Conservation (phyloP, 2,329 filamentous ascomycete species). For the Metarhizium album region DNA sequence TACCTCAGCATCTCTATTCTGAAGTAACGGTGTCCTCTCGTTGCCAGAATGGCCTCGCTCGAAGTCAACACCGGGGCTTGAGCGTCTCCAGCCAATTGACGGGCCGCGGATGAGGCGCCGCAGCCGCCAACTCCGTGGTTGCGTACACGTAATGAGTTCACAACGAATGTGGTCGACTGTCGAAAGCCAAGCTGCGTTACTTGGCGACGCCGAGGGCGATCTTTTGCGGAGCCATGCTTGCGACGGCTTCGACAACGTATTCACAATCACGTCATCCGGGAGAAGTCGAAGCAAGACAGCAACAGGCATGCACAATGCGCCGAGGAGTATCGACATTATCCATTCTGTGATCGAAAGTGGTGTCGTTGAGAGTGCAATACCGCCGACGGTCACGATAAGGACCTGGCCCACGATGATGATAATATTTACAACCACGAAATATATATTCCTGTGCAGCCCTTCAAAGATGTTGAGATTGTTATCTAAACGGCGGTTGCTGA, state of each 20-base stretch:
- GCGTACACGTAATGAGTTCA: not conserved
- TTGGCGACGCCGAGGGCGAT: not conserved
- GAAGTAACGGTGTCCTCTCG: not conserved
- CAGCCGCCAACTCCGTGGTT: not conserved
- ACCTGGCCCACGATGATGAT: constrained; percentile 64
- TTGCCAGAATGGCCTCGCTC: not conserved
- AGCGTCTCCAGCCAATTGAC: not conserved
- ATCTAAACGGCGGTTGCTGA: constrained; percentile 48
- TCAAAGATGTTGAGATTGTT: constrained; percentile 70
- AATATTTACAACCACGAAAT: constrained; percentile 57
- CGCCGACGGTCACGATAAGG: constrained; percentile 62
- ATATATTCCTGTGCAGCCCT: constrained; percentile 55
- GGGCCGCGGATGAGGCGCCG: not conserved
- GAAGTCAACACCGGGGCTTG: not conserved
- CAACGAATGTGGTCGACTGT: not conserved
- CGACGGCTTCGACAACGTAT: not conserved
- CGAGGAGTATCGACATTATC: constrained; percentile 65
- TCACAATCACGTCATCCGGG: constrained; percentile 41
- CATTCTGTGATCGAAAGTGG: constrained; percentile 56
- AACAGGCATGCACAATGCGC: constrained; percentile 63
- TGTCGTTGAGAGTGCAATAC: constrained; percentile 45
- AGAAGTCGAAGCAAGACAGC: constrained; percentile 61
- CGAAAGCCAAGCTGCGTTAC: not conserved
- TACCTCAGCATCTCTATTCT: not conserved
- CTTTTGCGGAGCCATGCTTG: not conserved